Conservation (phyloP, 169 alveolate genomes). For the Theileria equi region DNA sequence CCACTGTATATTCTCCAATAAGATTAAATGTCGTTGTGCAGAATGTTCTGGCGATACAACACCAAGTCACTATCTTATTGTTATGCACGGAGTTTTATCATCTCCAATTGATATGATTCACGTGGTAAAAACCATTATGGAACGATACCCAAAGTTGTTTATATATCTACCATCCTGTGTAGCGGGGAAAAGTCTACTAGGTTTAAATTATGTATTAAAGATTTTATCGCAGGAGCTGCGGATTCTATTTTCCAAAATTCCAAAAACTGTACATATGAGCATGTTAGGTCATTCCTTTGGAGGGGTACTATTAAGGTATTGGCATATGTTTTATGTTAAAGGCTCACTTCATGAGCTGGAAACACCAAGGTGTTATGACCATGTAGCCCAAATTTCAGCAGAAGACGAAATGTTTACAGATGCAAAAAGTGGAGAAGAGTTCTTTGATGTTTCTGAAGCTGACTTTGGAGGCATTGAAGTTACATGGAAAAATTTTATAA, state of each 20-base stretch:
- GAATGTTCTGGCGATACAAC: constrained; percentile 55
- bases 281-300: constrained; percentile 78
- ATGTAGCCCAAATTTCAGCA: background rate
- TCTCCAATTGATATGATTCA: constrained; percentile 66
- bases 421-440: background rate
- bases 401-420: too few species aligned
- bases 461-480: constrained; percentile 24
- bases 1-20: constrained; percentile 62
- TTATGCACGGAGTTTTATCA: constrained; percentile 73
- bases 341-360: constrained; percentile 30
- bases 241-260: constrained; percentile 56
- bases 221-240: constrained; percentile 60
- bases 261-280: constrained; percentile 53
- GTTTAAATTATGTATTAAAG: constrained; percentile 67
- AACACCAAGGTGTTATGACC: too few species aligned
- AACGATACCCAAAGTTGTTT: constrained; percentile 61
- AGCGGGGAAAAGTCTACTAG: constrained; percentile 70
- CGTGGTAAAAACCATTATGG: constrained; percentile 50
- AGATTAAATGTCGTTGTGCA: constrained; percentile 59
- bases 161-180: constrained; percentile 66
- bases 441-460: background rate
- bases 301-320: constrained; percentile 61
- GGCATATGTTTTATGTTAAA: constrained; percentile 44
- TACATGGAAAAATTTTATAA: constrained; percentile 63
- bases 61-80: constrained; percentile 65